Evolutionary conservation across 768 basidiomycete species (phyloP).

Genomic region (Multifurca ochricompacta): DNA sequence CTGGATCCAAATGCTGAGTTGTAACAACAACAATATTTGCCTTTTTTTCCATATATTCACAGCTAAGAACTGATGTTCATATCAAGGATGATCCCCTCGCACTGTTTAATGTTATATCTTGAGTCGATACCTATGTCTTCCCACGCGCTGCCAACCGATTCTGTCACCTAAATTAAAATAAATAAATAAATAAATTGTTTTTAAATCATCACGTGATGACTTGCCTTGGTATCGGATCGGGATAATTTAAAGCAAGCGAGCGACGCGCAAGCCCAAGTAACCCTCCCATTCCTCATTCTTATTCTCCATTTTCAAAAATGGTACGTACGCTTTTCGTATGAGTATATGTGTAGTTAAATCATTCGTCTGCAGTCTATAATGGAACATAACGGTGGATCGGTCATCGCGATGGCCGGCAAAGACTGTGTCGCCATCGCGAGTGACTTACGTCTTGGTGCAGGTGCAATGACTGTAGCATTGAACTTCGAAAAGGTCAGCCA

Average conservation of each 20-base stretch:
- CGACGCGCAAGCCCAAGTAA: constrained; percentile 14
- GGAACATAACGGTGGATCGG: constrained; percentile 95
- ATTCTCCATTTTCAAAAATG: constrained; percentile 11
- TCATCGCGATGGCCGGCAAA: constrained; percentile 98
- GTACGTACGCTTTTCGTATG: neutral
- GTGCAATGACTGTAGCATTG: constrained; percentile 76
- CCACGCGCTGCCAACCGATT: too few relatives aligned
- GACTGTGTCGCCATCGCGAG: constrained; percentile 98
- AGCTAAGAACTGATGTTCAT: neutral
- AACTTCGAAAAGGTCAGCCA: constrained; percentile 86
- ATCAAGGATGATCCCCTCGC: neutral
- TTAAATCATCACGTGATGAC: too few relatives aligned
- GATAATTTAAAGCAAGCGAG: too few relatives aligned
- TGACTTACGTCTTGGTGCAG: constrained; percentile 85
- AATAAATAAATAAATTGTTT: too few relatives aligned
- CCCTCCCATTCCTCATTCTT: neutral
- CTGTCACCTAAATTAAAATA: too few relatives aligned
- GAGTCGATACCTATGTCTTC: too few relatives aligned
- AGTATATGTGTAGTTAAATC: neutral
- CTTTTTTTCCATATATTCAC: neutral
- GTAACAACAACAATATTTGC: neutral
- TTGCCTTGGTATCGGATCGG: too few relatives aligned
- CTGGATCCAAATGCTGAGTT: neutral
- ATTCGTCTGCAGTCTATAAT: constrained; percentile 64
- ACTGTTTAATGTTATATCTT: too few relatives aligned